Evolutionary conservation across 306 rosid genomes (phyloP), one percentile per base, ranked within the genome.

Genomic region (Geum urbanum): DNA sequence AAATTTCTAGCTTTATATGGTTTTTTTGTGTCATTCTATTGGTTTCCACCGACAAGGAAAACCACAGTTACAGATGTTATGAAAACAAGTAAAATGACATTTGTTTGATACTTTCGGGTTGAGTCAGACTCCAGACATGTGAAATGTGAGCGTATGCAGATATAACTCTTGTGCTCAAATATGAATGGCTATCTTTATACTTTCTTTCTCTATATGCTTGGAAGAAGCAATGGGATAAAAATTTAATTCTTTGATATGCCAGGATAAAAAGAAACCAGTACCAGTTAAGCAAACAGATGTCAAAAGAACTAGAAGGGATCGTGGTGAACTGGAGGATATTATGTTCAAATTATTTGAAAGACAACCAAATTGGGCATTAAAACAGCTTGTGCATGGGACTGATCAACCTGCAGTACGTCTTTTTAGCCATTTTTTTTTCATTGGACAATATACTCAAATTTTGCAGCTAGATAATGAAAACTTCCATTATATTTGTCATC

Each of bases 291-390:
- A 86, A 75, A 72, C 99, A 8, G 99, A 94, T 63, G 76, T 90
- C 61, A 94, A 94, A 83, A 91, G 99, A 76, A 94, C 99, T 47
- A 86, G 99, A 84, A 88, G 96, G 76, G 97, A 91, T 63, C 86
- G 99, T n/a, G 97, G 96, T 71, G 97, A 94, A 77, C 84, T 94
- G 74, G 96, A 94, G 85, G 97, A 88, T 78, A 94, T 91, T 66
- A 89, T 94, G 97, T 94, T 94, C 89, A 94, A 94, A 78, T 82
- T 94, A 70, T 94, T 94, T 76, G 99, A 91, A 84, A 94, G 86
- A 78, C 99, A 91, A 82, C 96, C 99, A 64, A 94, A 94, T 61
- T 94, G 97, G 99, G 96, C 99, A 59, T 83, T 94, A 78, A 94
- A 91, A 86, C 99, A 94, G 86, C 97, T 94, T 75, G 96, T 94